Evolutionary conservation across 2,329 filamentous ascomycete genomes (phyloP), one percentile per base, ranked within the genome.

Genomic region (Arthroderma sp.): DNA sequence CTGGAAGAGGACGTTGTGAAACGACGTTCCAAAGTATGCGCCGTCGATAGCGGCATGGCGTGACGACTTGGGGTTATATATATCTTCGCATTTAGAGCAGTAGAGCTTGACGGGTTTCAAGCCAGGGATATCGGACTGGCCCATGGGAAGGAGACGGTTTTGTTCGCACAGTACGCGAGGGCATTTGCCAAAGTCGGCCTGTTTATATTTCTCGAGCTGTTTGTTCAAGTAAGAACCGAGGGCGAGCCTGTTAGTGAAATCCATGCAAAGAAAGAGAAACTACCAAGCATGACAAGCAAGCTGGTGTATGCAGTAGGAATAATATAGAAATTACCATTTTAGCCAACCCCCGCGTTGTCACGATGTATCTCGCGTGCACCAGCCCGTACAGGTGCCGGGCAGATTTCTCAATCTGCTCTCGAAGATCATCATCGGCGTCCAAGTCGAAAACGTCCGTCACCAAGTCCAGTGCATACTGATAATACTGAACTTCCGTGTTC

Each of bases 1-100:
- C 65, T 98, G 91, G 72, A 98, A 96, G 50, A 98, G 79, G 66
- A 98, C 95, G 68, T 95, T 95, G 73, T 95, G 89, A 73, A 98
- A 98, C 2, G 86, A 94, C 40, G 89, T 88, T 55, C 91, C 91
- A 56, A 98, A 98, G 73, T 96, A 98, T 52, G 91, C 91, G 51
- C 91, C 91, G 62, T 98, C 91, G 58, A 98, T 95, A 48, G 83
- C 77, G 42, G 88, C 87, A 66, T 98, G 91, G 29, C 91, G 86
- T 15, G 86, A 89, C 3, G 91, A 96, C 66, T 98, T 98, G 38
- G 91, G 91, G 68, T 96, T 96, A 74, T 98, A 98, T 48, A 94
- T 83, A 64, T 98, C 91, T 72, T 98, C 91, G 72, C 91, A 98
- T 56, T 87, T 86, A 40, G 84, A 81, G 67, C 91, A 98, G 75